Conservation (phyloP, 441 rosid genomes). For the Theobroma grandiflorum region DNA sequence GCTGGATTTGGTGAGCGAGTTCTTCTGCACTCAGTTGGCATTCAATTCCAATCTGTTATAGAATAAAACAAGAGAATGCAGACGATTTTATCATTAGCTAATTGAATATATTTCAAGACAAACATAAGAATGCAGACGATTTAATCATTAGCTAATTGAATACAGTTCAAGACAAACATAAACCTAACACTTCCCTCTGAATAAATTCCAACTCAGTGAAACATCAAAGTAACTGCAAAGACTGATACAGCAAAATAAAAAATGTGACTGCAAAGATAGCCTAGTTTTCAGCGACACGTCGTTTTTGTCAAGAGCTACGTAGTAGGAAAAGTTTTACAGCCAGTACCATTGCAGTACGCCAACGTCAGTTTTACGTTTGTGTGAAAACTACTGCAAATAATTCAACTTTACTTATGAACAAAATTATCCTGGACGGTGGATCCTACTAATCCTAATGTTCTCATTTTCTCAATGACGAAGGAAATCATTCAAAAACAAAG, state of each 20-base stretch:
- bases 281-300: slow-evolving; percentile 30
- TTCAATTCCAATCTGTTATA: slow-evolving; percentile 87
- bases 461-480: neutral
- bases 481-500: neutral
- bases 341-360: neutral
- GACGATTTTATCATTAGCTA: slow-evolving; percentile 24
- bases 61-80: neutral
- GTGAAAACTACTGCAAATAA: slow-evolving; percentile 20
- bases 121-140: neutral
- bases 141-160: slow-evolving; percentile 26
- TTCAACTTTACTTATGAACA: neutral
- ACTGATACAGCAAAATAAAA: neutral
- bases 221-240: neutral
- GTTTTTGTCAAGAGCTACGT: slow-evolving; percentile 22
- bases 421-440: neutral
- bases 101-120: too few relatives aligned
- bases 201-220: slow-evolving; percentile 16
- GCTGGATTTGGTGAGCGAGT: slow-evolving; percentile 88
- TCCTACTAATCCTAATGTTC: neutral
- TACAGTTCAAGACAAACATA: neutral
- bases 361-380: neutral
- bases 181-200: neutral
- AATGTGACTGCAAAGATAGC: neutral
- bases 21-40: slow-evolving; percentile 97
- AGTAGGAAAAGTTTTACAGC: neutral